These are phyloP conservation scores for Mycosphaerella sp. DNA, from an alignment of 2,329 filamentous ascomycete genomes.

Conservation along the genomic window DNA sequence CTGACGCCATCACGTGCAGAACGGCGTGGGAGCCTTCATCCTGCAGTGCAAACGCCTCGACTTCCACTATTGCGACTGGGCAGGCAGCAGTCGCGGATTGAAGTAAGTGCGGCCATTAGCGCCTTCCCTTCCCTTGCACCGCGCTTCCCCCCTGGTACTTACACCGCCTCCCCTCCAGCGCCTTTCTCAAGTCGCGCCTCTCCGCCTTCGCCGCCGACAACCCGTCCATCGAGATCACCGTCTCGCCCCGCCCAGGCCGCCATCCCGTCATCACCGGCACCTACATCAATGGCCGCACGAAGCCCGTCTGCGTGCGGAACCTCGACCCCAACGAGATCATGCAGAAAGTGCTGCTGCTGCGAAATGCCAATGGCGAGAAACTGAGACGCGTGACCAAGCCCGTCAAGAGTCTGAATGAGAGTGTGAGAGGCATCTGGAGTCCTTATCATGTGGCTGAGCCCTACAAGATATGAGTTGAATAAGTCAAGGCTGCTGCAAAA, in stretches of 20 bases:
- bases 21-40: conserved; percentile 94
- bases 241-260: conserved; percentile 82
- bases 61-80: conserved; percentile 96
- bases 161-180: conserved; percentile 42
- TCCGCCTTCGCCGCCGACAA: conserved; percentile 71
- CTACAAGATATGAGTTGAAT: conserved; percentile 42
- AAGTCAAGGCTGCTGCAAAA: neutral
- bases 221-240: conserved; percentile 82
- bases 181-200: conserved; percentile 74
- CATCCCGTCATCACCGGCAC: conserved; percentile 84
- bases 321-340: conserved; percentile 73
- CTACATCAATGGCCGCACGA: conserved; percentile 86
- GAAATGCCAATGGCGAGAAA: conserved; percentile 71
- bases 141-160: neutral
- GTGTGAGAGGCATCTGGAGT: conserved; percentile 60
- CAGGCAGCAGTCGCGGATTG: conserved; percentile 89
- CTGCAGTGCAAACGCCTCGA: conserved; percentile 94
- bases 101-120: conserved; percentile 52
- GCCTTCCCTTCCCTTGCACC: neutral
- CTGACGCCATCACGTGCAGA: conserved; percentile 49
- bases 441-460: conserved; percentile 52
- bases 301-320: conserved; percentile 84
- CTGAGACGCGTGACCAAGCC: conserved; percentile 54
- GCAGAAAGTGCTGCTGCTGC: conserved; percentile 67
- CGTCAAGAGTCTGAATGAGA: conserved; percentile 57